Base-by-base conservation (phyloP, 176 grass and related monocot species). In the Alloteropsis semialata region DNA sequence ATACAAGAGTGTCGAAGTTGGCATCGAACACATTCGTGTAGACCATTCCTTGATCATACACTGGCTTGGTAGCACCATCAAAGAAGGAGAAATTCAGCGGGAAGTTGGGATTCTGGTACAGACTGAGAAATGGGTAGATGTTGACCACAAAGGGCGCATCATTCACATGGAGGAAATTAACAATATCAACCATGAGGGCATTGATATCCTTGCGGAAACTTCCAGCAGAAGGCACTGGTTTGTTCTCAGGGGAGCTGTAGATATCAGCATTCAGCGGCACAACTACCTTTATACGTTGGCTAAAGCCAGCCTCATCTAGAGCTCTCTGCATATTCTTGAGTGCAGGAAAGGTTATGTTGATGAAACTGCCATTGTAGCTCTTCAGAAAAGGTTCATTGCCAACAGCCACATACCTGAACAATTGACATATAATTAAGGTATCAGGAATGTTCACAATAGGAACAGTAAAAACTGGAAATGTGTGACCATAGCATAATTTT, bases 1-100 rank as follows among this genome's bases (percentile, higher is more conserved):
- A 94, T 62, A 94, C 87, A 53, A 97, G 87, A n/a, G 91, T 94
- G 58, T 97, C 94, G 17, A 88, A 92, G 69, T 94, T 94, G 21
- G 94, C 94, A 65, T 97, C 89, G 33, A 97, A 94, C 73, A 97
- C 89, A 65, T 94, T 97, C 11, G 63, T 88, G 91, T 97, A 97
- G n/a, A 83, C 38, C 61, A 94, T 8, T 65, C 89, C 89, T 54
- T 92, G 89, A 77, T 97, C 94, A 69, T 77, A 75, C 27, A 97
- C 81, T 60, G 87, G 87, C 53, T 84, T 88, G 56, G 59, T 65
- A 16, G 28, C 83, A 59, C 91, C 91, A 38, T 94, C 89, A 48
- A 94, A 94, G 78, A 94, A 97, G 34, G 94, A 90, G 28, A 94
- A 97, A 65, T 97, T 90, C 2, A 97, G 30, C 0, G 94, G 94